Base-by-base conservation (phyloP, 106 monocot species). In the Acorus gramineus region DNA sequence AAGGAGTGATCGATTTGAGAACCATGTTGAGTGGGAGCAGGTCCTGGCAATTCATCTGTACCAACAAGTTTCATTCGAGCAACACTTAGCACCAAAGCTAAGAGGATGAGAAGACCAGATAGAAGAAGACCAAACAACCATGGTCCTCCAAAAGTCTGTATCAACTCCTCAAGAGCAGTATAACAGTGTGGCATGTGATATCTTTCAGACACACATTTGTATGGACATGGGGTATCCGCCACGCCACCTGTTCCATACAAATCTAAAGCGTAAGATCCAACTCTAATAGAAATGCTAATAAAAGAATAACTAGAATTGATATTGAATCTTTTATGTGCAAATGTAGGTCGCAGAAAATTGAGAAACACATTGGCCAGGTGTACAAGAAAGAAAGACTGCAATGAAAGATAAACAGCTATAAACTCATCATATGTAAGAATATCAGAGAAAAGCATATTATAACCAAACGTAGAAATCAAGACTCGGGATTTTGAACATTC, bases 161-260 rank as follows among this genome's bases (percentile, higher is more conserved):
- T 91, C 47, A 96, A 77, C 77, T 96, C 96, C 75, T 96, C 96
- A 13, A 96, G 76, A 65, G 96, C 82, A 57, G 96, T 96, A 67
- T 96, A 96, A 72, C 96, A 96, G 50, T 81, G 91, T 47, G 96
- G 96, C 96, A 96, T 87, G 62, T 88, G 96, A 69, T 96, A 96
- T 76, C 96, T 80, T 7, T 85, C 87, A 53, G 96, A 91, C 47
- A 91, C 49, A 50, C 96, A 96, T 69, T 83, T 79, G 61, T 91
- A 96, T 55, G 91, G 96, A 56, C 96, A 96, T 58, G 96, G 91
- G 47, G 79, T 79, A 62, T 76, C 82, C 50, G 81, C 78, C 45
- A 87, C 87, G 78, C 96, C 96, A 61, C 96, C 96, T 96, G 82
- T 71, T 58, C 28, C 28, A 28, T 28, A 28, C 28, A 28, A 28